A percentile compares a stretch with the other conserved stretches of the same genome.
Conservation (phyloP, 192 early-diverging fungal species). For the Radiomyces spectabilis region DNA sequence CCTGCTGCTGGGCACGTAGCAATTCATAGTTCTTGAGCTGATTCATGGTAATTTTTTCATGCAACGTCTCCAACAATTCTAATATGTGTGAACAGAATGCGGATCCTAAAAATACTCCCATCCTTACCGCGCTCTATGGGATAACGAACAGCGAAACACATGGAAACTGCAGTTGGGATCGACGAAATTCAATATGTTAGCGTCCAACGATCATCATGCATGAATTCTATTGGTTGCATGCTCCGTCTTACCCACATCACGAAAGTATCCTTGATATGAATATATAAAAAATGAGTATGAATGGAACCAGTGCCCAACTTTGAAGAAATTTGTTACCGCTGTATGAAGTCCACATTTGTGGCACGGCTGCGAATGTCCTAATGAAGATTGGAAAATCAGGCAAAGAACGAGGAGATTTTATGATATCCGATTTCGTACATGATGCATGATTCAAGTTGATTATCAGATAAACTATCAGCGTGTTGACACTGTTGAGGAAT, state of each 20-base stretch:
- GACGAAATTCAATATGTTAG: too few relatives aligned
- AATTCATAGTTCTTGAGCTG: background rate
- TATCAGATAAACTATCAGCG: too few relatives aligned
- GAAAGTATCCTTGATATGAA: background rate
- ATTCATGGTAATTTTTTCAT: background rate
- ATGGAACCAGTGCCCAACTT: background rate
- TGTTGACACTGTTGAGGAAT: background rate
- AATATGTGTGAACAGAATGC: background rate
- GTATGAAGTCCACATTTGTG: background rate
- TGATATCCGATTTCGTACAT: too few relatives aligned
- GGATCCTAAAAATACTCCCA: background rate
- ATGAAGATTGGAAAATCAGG: background rate
- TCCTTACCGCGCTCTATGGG: slow-evolving; percentile 1
- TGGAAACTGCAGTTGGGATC: too few relatives aligned
- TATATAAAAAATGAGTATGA: background rate
- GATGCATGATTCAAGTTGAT: too few relatives aligned
- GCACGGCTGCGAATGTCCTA: background rate
- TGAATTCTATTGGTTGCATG: too few relatives aligned
- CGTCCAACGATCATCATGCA: too few relatives aligned
- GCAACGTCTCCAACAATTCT: background rate
- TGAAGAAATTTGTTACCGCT: slow-evolving; percentile 1
- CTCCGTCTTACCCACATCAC: too few relatives aligned
- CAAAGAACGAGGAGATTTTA: too few relatives aligned
- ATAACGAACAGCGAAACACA: slow-evolving; percentile 1
- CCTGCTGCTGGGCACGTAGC: background rate